A percentile compares a stretch with the other conserved stretches of the same genome.
These are phyloP conservation scores for Sclerotinia minor DNA, from an alignment of 2,329 filamentous ascomycete species.

Conservation along the genomic window DNA sequence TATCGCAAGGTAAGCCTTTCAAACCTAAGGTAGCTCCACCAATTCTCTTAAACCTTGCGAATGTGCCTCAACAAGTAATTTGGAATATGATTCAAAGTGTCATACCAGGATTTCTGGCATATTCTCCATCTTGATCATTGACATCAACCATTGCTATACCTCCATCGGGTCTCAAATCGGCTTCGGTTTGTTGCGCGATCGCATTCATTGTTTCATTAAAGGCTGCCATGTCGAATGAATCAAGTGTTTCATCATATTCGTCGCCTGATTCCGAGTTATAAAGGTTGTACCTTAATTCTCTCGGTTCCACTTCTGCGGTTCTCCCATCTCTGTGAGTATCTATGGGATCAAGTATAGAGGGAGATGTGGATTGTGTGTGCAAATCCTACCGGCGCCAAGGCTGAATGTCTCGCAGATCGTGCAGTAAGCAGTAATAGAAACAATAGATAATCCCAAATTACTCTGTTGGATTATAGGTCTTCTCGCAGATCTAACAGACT, in stretches of 20 bases:
- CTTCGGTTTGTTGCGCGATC: background rate
- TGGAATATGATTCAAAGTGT: constrained; percentile 1
- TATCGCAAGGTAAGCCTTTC: constrained; percentile 10
- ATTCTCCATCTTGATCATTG: background rate
- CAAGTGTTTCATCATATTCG: background rate
- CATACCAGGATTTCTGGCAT: background rate
- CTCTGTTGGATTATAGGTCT: background rate
- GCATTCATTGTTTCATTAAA: background rate
- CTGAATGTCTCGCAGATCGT: background rate
- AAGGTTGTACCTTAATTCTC: background rate
- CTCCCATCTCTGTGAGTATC: background rate
- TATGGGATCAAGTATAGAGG: background rate
- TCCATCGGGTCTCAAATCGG: background rate
- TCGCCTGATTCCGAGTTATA: background rate
- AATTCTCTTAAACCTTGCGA: background rate
- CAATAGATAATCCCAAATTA: background rate
- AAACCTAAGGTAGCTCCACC: background rate
- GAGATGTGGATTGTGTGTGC: background rate
- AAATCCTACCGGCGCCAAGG: background rate
- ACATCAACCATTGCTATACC: background rate
- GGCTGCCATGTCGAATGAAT: background rate
- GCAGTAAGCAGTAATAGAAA: background rate
- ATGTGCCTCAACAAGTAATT: background rate
- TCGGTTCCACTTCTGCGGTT: background rate
- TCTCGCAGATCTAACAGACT: background rate